A percentile compares a stretch with the other conserved stretches of the same genome.
phyloP scores from a whole-genome alignment of 2,329 filamentous ascomycete genomes.

The Westerdykella ornata region DNA sequence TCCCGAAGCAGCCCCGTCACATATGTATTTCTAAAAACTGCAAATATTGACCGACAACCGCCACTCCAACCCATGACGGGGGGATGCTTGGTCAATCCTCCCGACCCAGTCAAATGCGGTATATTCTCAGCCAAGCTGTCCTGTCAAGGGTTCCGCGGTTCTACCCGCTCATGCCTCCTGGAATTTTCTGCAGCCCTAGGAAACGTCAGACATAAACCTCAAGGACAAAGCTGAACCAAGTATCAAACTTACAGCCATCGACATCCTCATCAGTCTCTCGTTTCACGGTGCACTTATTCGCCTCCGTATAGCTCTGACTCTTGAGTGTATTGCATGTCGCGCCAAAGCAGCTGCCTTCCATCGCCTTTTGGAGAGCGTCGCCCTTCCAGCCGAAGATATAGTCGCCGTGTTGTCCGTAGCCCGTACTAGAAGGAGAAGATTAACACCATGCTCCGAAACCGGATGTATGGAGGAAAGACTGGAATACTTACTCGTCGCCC shows the following conservation, averaged over 20 bases:
- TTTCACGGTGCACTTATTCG: slow-evolving; percentile 18
- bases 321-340: slow-evolving; percentile 15
- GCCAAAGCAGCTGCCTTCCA: slow-evolving; percentile 15
- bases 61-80: too few relatives aligned
- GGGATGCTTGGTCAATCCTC: too few relatives aligned
- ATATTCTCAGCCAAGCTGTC: too few relatives aligned
- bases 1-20: too few relatives aligned
- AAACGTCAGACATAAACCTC: neutral
- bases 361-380: slow-evolving; percentile 14
- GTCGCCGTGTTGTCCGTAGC: slow-evolving; percentile 16
- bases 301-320: slow-evolving; percentile 13
- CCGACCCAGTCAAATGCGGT: too few relatives aligned
- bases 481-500: slow-evolving; percentile 10
- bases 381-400: slow-evolving; percentile 19
- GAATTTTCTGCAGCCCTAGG: slow-evolving; percentile 11
- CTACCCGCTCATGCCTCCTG: slow-evolving; percentile 4
- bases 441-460: slow-evolving; percentile 30
- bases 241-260: slow-evolving; percentile 15
- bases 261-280: slow-evolving; percentile 16
- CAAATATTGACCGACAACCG: too few relatives aligned
- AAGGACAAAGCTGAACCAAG: neutral
- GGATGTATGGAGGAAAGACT: slow-evolving; percentile 26
- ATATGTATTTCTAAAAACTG: too few relatives aligned
- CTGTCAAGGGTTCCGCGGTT: too few relatives aligned
- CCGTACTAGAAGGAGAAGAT: slow-evolving; percentile 15